These are phyloP conservation scores for Fusarium caatingaense DNA, from an alignment of 2,329 filamentous ascomycete species.

Conservation along the genomic window DNA sequence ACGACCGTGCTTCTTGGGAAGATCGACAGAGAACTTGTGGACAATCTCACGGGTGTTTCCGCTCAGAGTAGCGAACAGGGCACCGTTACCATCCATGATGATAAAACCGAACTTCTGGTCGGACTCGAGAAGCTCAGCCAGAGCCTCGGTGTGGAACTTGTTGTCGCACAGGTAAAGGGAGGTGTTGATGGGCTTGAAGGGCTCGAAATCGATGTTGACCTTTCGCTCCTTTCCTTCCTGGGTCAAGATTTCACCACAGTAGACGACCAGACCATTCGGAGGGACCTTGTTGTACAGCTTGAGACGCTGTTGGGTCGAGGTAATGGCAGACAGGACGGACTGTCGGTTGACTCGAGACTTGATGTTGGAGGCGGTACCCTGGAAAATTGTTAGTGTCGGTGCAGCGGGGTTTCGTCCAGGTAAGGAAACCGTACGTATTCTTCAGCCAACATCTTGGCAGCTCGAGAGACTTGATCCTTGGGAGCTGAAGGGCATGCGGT, in stretches of 20 bases:
- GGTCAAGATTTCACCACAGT: constrained; percentile 99
- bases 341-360: constrained; percentile 99
- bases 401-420: background rate
- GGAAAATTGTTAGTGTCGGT: constrained; percentile 38
- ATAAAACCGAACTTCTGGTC: constrained; percentile 99
- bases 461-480: constrained; percentile 96
- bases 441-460: constrained; percentile 99
- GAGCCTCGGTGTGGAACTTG: constrained; percentile 98
- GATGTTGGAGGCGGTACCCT: constrained; percentile 99
- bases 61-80: constrained; percentile 94
- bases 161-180: constrained; percentile 99
- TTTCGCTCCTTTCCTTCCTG: constrained; percentile 98
- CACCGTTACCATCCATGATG: constrained; percentile 99
- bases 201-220: constrained; percentile 99
- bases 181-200: constrained; percentile 99
- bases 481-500: constrained; percentile 70
- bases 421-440: constrained; percentile 78
- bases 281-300: constrained; percentile 99
- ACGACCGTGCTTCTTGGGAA: constrained; percentile 99
- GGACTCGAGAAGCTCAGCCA: constrained; percentile 96
- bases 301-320: constrained; percentile 97
- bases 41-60: constrained; percentile 97
- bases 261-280: constrained; percentile 95
- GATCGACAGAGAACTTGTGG: constrained; percentile 98
- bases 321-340: constrained; percentile 97